Base-by-base conservation (phyloP, 305 asterid genomes). In the Solanum hybrid region DNA sequence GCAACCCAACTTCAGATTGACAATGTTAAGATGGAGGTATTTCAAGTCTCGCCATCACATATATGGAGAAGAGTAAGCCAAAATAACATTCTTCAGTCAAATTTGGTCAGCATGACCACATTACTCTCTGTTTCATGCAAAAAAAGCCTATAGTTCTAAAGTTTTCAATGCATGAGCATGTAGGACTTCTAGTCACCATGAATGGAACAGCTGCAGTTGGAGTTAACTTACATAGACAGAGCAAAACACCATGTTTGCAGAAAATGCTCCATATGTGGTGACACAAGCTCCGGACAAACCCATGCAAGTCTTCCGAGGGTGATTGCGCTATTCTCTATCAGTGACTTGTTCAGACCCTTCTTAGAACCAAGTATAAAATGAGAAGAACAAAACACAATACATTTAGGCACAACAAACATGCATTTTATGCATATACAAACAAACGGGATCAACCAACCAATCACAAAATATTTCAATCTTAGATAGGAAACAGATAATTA, bases 261-360 rank as follows among this genome's bases (percentile, higher is more conserved):
- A 93, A 98, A 98, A 94, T 98, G 99, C 93, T 96, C 99, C 99
- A 98, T 94, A 91, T 96, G 99, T 22, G 98, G 99, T 81, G 99
- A 93, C 87, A 98, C 99, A 87, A 97, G 94, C 92, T 98, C 99
- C 7, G 99, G 99, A 89, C 98, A 97, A 87, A 95, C 99, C 99
- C 97, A 97, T 51, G 98, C 99, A 90, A 98, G 97, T 89, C 99
- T 94, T 87, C 99, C 99, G 51, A 97, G 95, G 24, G 99, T 96
- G 91, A 97, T 97, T 88, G 99, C 99, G 80, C 98, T 94, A 92
- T 97, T 97, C 93, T 97, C 99, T 89, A 96, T 89, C 77, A 97
- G 96, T 81, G 99, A 97, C 93, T 96, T 96, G 94, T 96, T 97
- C 89, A 96, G 91, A 86, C 95, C 98, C 98, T 96, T 89, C 79